Conservation (phyloP, 805 yeast species). For the Wickerhamiella spandovensis region DNA sequence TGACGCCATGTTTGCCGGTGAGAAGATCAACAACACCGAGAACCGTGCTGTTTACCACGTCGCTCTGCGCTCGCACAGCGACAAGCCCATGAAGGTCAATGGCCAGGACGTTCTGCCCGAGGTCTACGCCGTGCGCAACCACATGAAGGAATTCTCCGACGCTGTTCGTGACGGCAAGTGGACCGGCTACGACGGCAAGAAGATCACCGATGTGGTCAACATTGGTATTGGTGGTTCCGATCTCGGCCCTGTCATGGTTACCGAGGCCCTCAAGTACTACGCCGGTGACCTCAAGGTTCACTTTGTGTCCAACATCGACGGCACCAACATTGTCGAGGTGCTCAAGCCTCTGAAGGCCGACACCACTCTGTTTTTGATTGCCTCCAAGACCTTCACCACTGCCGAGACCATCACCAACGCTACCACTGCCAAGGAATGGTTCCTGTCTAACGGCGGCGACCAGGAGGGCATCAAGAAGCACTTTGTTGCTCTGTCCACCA, state of each 20-base stretch:
- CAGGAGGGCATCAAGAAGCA: slow-evolving; percentile 78
- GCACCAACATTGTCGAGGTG: slow-evolving; percentile 91
- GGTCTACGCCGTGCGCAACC: slow-evolving; percentile 81
- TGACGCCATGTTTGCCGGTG: slow-evolving; percentile 86
- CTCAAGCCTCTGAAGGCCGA: slow-evolving; percentile 69
- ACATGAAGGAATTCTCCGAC: slow-evolving; percentile 92
- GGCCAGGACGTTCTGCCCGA: slow-evolving; percentile 83
- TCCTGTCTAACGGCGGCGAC: slow-evolving; percentile 59
- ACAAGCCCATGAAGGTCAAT: slow-evolving; percentile 76
- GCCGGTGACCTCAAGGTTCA: slow-evolving; percentile 60
- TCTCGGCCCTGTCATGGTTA: slow-evolving; percentile 98
- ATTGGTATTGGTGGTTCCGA: slow-evolving; percentile 99
- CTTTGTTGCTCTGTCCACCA: slow-evolving; percentile 93
- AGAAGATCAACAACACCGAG: slow-evolving; percentile 90
- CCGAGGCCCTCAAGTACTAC: slow-evolving; percentile 92
- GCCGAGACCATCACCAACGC: slow-evolving; percentile 98
- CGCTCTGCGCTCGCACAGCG: slow-evolving; percentile 87
- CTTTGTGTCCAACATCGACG: slow-evolving; percentile 97
- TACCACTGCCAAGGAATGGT: slow-evolving; percentile 89
- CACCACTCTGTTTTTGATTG: slow-evolving; percentile 74
- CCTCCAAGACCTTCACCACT: slow-evolving; percentile 97
- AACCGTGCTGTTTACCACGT: slow-evolving; percentile 87
- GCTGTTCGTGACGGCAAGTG: slow-evolving; percentile 83
- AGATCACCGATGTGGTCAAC: slow-evolving; percentile 87
- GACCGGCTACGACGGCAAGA: slow-evolving; percentile 95